A percentile compares a stretch with the other conserved stretches of the same genome.
phyloP scores from a whole-genome alignment of 2,329 filamentous ascomycete species.

The Stemphylium lycopersici region DNA sequence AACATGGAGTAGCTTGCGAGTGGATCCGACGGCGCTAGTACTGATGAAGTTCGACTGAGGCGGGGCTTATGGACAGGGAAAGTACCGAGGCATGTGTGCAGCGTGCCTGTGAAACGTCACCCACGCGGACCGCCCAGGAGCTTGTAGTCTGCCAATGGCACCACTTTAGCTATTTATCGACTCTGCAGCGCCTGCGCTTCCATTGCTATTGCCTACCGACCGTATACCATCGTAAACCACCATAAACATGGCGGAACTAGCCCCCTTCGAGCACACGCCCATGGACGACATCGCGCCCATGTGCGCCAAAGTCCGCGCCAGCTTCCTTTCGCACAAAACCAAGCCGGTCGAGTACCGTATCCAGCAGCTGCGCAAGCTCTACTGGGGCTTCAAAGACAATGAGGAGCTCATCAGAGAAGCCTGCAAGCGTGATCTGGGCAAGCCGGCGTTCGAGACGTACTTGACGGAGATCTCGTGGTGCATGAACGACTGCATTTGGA shows the following conservation, averaged over 20 bases:
- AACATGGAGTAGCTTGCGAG: background rate
- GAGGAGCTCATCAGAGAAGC: slow-evolving; percentile 75
- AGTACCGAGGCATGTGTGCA: slow-evolving; percentile 9
- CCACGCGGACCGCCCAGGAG: background rate
- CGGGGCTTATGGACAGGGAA: background rate
- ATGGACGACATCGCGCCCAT: slow-evolving; percentile 43
- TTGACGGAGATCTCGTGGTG: slow-evolving; percentile 78
- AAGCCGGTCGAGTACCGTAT: slow-evolving; percentile 82
- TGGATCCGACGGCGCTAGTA: background rate
- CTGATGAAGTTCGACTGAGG: background rate
- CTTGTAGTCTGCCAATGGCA: slow-evolving; percentile 8
- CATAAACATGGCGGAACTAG: slow-evolving; percentile 10
- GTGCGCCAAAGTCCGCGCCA: slow-evolving; percentile 63
- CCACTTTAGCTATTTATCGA: background rate
- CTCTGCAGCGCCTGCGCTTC: background rate
- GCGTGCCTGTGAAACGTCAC: slow-evolving; percentile 5
- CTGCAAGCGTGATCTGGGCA: slow-evolving; percentile 77
- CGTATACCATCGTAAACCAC: background rate
- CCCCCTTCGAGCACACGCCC: slow-evolving; percentile 45
- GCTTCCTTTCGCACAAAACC: slow-evolving; percentile 81
- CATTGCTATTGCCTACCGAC: background rate
- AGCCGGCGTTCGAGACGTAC: slow-evolving; percentile 75
- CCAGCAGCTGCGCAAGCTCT: slow-evolving; percentile 88
- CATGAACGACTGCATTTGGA: slow-evolving; percentile 80
- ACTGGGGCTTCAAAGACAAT: slow-evolving; percentile 89